These are phyloP conservation scores for Xylariales sp. DNA, from an alignment of 2,329 filamentous ascomycete species.

Conservation along the genomic window DNA sequence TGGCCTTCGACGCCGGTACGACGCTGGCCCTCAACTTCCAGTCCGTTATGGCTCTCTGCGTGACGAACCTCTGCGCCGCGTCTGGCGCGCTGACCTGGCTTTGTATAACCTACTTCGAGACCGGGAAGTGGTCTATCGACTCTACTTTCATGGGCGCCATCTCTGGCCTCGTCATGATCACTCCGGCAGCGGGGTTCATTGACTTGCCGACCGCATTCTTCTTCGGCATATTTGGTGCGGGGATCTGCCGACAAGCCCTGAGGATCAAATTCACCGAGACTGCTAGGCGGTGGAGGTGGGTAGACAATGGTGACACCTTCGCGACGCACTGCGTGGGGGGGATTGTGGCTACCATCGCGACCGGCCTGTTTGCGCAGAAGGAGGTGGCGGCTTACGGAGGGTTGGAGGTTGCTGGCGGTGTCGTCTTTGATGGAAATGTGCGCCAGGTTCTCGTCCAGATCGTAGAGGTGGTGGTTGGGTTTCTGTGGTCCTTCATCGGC, in stretches of 20 bases:
- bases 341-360: slow-evolving; percentile 43
- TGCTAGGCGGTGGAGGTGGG: slow-evolving; percentile 42
- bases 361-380: slow-evolving; percentile 45
- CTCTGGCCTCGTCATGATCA: slow-evolving; percentile 48
- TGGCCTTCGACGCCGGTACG: slow-evolving; percentile 46
- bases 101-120: slow-evolving; percentile 35
- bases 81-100: slow-evolving; percentile 43
- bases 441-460: slow-evolving; percentile 45
- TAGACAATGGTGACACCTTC: slow-evolving; percentile 52
- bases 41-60: slow-evolving; percentile 42
- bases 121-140: slow-evolving; percentile 38
- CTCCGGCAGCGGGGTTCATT: slow-evolving; percentile 39
- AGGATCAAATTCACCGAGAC: slow-evolving; percentile 47
- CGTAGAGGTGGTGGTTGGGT: slow-evolving; percentile 45
- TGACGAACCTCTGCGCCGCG: slow-evolving; percentile 44
- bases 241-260: slow-evolving; percentile 45
- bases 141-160: slow-evolving; percentile 48
- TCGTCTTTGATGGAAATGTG: slow-evolving; percentile 48
- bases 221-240: slow-evolving; percentile 41
- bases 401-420: slow-evolving; percentile 42
- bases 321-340: slow-evolving; percentile 51
- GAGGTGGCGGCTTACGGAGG: slow-evolving; percentile 47
- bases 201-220: slow-evolving; percentile 43
- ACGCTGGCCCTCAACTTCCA: slow-evolving; percentile 44
- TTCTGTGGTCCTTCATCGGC: slow-evolving; percentile 44